Evolutionary conservation across 208 protist genomes (phyloP), one percentile per base, ranked within the genome.

Genomic region (Crithidia expoeki): DNA sequence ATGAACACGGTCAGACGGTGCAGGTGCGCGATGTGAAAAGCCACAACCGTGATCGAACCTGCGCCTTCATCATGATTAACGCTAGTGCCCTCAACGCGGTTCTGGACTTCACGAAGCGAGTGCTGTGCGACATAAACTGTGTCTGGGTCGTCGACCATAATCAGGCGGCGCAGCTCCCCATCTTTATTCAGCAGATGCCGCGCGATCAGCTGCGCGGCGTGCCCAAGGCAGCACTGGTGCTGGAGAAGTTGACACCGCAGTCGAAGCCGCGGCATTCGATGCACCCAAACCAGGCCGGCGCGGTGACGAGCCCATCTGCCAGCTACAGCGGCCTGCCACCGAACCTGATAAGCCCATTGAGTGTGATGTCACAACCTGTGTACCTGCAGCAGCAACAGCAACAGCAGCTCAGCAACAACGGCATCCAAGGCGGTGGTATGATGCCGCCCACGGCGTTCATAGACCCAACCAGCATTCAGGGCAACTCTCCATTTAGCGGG

Each of bases 51-150:
- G 86, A 90, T 52, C 86, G 84, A 14, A 92, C 89, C 6, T 94
- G 89, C 61, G 89, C 89, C n/a, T 94, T 94, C 73, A 79, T 94
- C 12, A 80, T 90, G 77, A 76, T 92, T 55, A 94, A 94, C 66
- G 69, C 74, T 14, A 68, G 78, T 40, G 84, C 84, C 9, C 66
- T 92, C 2, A 34, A 49, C 12, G 65, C 80, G 1, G 74, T 94
- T 9, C 59, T 94, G 12, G 67, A 74, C 9, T 94, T 86, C 67
- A 83, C 81, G 19, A 92, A 94, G 63, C 86, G 89, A 4, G 79
- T 92, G 3, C 51, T 94, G 61, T 94, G 89, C 75, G 89, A 94
- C 76, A 62, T 90, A 30, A 80, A 87, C 47, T 90, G 85, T 57
- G 84, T 94, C 2, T 94, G 86, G 84, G 77, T 92, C 21, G 84